phyloP scores from a whole-genome alignment of 805 yeast genomes.

The Starmerella powellii region DNA sequence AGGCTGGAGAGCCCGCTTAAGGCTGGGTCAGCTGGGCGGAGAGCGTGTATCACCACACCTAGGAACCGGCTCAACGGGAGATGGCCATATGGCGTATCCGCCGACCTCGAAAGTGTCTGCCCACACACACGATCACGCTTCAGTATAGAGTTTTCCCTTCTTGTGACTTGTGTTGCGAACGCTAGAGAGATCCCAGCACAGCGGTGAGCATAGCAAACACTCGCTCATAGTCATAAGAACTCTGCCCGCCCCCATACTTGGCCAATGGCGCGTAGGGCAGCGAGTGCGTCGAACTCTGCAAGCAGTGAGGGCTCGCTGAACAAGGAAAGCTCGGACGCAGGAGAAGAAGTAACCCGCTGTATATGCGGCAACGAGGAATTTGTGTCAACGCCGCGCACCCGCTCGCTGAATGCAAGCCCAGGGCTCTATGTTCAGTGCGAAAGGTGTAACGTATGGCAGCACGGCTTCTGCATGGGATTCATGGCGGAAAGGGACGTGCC shows the following conservation, averaged over 20 bases:
- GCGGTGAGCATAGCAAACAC: too few relatives aligned
- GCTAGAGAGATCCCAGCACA: too few relatives aligned
- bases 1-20: too few relatives aligned
- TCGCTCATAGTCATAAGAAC: too few relatives aligned
- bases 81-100: too few relatives aligned
- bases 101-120: too few relatives aligned
- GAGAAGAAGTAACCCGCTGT: conserved; percentile 42
- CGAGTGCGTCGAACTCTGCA: conserved; percentile 1
- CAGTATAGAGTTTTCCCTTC: too few relatives aligned
- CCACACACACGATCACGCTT: too few relatives aligned
- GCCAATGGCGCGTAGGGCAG: conserved; percentile 10
- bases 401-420: conserved; percentile 56
- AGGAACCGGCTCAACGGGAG: too few relatives aligned
- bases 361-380: conserved; percentile 43
- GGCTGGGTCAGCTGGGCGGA: too few relatives aligned
- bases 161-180: too few relatives aligned
- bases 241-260: not conserved
- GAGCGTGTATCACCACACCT: too few relatives aligned
- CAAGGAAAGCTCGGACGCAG: conserved; percentile 21
- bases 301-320: not conserved
- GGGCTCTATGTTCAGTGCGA: conserved; percentile 96
- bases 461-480: conserved; percentile 89
- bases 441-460: conserved; percentile 92
- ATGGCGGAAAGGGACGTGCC: conserved; percentile 64
- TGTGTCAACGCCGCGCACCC: conserved; percentile 26